phyloP scores from a whole-genome alignment of 371 early-diverging fungal species.

The Capillidium heterosporum region DNA sequence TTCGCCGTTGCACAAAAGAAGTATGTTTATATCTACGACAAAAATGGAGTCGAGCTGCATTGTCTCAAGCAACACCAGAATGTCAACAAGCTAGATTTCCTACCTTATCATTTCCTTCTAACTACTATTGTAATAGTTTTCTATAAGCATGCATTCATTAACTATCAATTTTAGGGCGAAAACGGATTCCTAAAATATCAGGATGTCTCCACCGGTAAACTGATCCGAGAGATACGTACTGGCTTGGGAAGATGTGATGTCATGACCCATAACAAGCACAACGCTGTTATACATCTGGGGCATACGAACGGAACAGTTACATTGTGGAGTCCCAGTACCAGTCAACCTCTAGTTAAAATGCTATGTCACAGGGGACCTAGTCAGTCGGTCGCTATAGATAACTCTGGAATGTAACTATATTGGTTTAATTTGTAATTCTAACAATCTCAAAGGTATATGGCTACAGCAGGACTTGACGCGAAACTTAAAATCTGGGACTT shows the following conservation, averaged over 20 bases:
- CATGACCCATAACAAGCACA: conserved; percentile 85
- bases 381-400: conserved; percentile 70
- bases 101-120: conserved; percentile 95
- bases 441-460: conserved; percentile 42
- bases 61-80: conserved; percentile 69
- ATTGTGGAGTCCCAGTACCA: conserved; percentile 81
- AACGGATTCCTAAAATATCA: conserved; percentile 81
- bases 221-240: conserved; percentile 68
- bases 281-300: conserved; percentile 86
- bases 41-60: conserved; percentile 87
- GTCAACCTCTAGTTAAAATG: conserved; percentile 82
- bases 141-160: neutral
- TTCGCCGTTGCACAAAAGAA: conserved; percentile 96
- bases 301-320: conserved; percentile 76
- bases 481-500: conserved; percentile 93
- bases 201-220: conserved; percentile 88
- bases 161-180: conserved; percentile 30
- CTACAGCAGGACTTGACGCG: conserved; percentile 82
- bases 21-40: conserved; percentile 92
- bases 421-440: neutral
- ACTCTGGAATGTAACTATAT: conserved; percentile 34
- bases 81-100: conserved; percentile 68
- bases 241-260: conserved; percentile 57
- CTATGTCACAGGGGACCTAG: conserved; percentile 82
- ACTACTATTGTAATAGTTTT: conserved; percentile 41